phyloP scores from a whole-genome alignment of 2,329 filamentous ascomycete genomes.

The Aureobasidium musti region DNA sequence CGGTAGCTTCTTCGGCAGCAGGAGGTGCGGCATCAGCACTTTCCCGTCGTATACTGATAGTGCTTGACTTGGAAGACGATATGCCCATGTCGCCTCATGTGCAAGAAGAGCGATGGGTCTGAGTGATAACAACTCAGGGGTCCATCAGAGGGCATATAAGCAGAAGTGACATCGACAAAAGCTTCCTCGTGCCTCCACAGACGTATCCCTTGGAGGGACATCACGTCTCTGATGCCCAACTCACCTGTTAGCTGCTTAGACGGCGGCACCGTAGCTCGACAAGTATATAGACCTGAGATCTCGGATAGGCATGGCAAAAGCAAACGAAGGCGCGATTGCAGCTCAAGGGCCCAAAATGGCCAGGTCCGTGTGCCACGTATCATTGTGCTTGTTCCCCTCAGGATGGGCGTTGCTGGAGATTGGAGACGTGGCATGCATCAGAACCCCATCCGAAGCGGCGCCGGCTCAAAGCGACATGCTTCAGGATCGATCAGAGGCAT shows the following conservation, averaged over 20 bases:
- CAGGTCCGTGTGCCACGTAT: conserved; percentile 7
- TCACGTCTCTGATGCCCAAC: conserved; percentile 17
- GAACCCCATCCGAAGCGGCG: not conserved
- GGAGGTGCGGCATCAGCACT: not conserved
- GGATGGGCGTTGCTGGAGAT: conserved; percentile 4
- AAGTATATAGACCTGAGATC: not conserved
- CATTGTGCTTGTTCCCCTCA: not conserved
- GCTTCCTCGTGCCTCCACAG: not conserved
- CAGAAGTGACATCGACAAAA: no score
- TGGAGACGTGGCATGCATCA: conserved; percentile 23
- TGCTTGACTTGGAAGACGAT: conserved; percentile 1
- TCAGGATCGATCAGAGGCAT: not conserved
- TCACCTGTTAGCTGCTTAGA: not conserved
- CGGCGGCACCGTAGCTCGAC: not conserved
- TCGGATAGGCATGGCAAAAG: not conserved
- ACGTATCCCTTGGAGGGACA: not conserved
- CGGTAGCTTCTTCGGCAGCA: not conserved
- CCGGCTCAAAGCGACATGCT: not conserved
- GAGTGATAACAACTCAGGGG: not conserved
- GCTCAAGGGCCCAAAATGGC: not conserved
- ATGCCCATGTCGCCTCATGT: not conserved
- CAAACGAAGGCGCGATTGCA: not conserved
- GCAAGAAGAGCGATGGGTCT: not conserved
- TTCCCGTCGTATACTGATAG: conserved; percentile 2
- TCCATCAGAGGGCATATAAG: not conserved